phyloP scores from a whole-genome alignment of 2,329 filamentous ascomycete genomes.

The Colletotrichum gloeosporioides region DNA sequence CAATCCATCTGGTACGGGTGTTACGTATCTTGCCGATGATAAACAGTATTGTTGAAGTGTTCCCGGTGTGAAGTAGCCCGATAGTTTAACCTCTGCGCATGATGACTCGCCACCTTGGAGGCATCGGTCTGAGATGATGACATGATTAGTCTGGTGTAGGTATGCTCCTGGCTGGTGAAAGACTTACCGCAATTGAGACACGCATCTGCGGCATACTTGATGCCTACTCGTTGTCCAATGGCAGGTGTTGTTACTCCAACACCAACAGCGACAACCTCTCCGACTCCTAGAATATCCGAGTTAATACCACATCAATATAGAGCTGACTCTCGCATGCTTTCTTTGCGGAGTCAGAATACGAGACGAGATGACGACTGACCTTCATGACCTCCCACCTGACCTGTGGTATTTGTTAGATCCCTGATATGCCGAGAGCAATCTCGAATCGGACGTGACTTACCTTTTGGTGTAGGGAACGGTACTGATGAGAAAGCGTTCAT shows the following conservation, averaged over 20 bases:
- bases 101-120: constrained; percentile 26
- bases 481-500: constrained; percentile 23
- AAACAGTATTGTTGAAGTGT: constrained; percentile 29
- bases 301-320: neutral
- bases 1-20: constrained; percentile 43
- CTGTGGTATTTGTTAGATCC: constrained; percentile 7
- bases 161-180: rapidly evolving
- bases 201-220: constrained; percentile 27
- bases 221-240: constrained; percentile 23
- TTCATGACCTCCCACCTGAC: constrained; percentile 26
- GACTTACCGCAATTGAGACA: constrained; percentile 25
- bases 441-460: neutral
- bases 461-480: constrained; percentile 18
- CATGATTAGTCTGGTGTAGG: neutral
- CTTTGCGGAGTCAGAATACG: neutral
- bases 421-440: neutral
- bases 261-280: constrained; percentile 23
- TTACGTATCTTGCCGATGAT: constrained; percentile 42
- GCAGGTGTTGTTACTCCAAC: constrained; percentile 16
- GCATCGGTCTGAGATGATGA: constrained; percentile 19
- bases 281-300: neutral
- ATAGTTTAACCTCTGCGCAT: constrained; percentile 25
- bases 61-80: constrained; percentile 29
- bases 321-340: neutral
- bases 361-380: neutral